Base-by-base conservation (phyloP, 208 protist species). In the Acanthamoeba healyi region DNA sequence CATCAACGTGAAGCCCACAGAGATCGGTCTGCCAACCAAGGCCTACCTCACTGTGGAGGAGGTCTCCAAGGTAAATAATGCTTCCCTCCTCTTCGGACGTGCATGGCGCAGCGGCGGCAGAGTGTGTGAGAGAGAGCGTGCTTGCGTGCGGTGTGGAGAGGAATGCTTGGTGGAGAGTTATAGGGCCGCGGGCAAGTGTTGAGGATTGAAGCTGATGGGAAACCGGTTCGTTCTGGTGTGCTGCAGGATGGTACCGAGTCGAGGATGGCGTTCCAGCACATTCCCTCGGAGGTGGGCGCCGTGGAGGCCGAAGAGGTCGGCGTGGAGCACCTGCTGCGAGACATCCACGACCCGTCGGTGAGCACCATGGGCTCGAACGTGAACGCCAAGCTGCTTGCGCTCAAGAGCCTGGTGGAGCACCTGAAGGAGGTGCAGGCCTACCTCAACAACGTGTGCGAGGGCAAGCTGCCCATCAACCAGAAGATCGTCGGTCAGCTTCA, bases 251-350 rank as follows among this genome's bases (percentile, higher is more conserved):
- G 96, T 74, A 96, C 95, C 36, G 95, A 97, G 54, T 94, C 96
- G 46, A 93, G 82, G 49, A 96, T 97, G 90, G 97, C 97, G 36
- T 99, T 99, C 95, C 72, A 96, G 86, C 98, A 99, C 95, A 95
- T 99, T 12, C 89, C 95, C 24, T 98, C 96, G 24, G 97, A 98
- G 67, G 99, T 99, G 24, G 98, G 98, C 29, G 98, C 99, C 36
- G 96, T 99, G 77, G 98, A 99, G 96, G 99, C 99, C 56, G 99
- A 99, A 97, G 99, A 99, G 95, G 99, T 99, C 81, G 99, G 99
- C 91, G 99, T 99, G 32, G 99, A 99, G 96, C 99, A 99, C 96
- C 97, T 99, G 51, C 97, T 99, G 54, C 98, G 99, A 40, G 96
- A 96, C 92, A 95, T 97, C 36, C 94, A 94, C 65, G 95, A 97